Conservation (phyloP, 176 grass and related monocot genomes). For the Bolboschoenus planiculmis region DNA sequence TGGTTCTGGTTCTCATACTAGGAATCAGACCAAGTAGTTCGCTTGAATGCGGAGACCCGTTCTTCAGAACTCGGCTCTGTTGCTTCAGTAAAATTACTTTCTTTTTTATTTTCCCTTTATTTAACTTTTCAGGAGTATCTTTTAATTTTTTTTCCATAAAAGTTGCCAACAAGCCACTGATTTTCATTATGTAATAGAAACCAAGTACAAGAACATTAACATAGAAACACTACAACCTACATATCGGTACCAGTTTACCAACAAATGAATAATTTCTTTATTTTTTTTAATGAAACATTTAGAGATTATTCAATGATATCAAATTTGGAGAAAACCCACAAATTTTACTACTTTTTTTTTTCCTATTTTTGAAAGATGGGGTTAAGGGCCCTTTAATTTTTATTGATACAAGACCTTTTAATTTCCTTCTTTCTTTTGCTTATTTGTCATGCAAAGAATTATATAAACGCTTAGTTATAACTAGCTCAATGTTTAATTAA, state of each 20-base stretch:
- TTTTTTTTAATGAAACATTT: neutral
- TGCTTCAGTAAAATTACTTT: conserved; percentile 14
- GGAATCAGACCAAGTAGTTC: neutral
- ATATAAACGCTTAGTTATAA: neutral
- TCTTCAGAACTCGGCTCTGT: conserved; percentile 7
- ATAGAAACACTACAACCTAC: no score
- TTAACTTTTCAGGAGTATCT: neutral
- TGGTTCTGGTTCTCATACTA: neutral
- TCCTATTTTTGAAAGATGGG: neutral
- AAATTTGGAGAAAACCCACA: neutral
- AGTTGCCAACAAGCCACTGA: neutral
- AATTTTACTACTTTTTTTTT: neutral
- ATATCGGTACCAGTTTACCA: neutral
- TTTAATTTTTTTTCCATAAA: no score
- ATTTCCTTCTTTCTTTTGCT: neutral
- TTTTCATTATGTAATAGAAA: neutral
- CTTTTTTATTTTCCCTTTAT: neutral
- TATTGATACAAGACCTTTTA: neutral
- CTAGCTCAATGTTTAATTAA: neutral
- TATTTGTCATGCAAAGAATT: neutral
- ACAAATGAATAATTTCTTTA: neutral
- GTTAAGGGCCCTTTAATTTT: neutral
- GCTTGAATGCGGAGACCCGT: conserved; percentile 17
- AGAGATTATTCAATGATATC: neutral
- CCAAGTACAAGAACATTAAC: neutral